phyloP scores from a whole-genome alignment of 352 stramenopile species.

The Globisporangium nunn region DNA sequence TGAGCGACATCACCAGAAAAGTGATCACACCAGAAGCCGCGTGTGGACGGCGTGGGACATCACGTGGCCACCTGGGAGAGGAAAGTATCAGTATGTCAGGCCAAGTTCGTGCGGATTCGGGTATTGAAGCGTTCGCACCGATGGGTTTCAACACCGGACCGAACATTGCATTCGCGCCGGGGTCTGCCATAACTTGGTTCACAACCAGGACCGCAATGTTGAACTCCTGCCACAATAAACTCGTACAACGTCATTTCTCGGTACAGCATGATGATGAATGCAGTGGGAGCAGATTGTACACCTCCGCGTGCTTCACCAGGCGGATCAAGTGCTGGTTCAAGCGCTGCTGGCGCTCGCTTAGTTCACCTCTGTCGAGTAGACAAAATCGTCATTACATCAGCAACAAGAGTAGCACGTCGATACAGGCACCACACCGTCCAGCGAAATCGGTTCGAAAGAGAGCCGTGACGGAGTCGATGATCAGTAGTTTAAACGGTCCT shows the following conservation, averaged over 20 bases:
- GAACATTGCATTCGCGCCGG: conserved; percentile 79
- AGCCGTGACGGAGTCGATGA: conserved; percentile 89
- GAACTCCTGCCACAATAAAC: conserved; percentile 69
- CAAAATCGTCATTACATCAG: not conserved
- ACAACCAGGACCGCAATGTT: conserved; percentile 91
- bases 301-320: conserved; percentile 74
- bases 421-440: conserved; percentile 33
- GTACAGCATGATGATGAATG: not conserved
- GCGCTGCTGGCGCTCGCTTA: conserved; percentile 83
- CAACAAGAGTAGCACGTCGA: not conserved
- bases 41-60: conserved; percentile 98
- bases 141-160: conserved; percentile 79
- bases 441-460: conserved; percentile 89
- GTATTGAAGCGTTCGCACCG: conserved; percentile 18
- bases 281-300: conserved; percentile 10
- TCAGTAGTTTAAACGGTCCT: conserved; percentile 74
- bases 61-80: conserved; percentile 69
- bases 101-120: not conserved
- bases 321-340: conserved; percentile 86
- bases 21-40: conserved; percentile 70
- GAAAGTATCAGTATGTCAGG: not conserved
- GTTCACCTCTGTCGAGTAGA: conserved; percentile 27
- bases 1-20: not conserved
- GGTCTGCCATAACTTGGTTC: conserved; percentile 90
- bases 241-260: not conserved